These are phyloP conservation scores for Chlorencoelia australis DNA, from an alignment of 2,329 filamentous ascomycete genomes.

Conservation along the genomic window DNA sequence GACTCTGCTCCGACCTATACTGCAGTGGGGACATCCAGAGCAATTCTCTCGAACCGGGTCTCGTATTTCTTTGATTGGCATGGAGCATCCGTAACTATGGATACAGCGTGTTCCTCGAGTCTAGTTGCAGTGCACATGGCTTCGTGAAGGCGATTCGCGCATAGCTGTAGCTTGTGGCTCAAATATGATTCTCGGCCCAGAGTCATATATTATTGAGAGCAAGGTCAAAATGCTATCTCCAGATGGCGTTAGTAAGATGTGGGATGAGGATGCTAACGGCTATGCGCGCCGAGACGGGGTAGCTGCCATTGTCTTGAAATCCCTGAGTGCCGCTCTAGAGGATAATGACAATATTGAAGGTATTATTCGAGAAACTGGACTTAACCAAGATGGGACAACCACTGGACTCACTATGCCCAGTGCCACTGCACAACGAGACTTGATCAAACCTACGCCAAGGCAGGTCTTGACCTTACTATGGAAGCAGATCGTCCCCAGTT, in stretches of 20 bases:
- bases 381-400: constrained; percentile 36
- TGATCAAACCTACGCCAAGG: constrained; percentile 10
- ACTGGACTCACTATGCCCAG: constrained; percentile 35
- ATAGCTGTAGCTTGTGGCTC: constrained; percentile 32
- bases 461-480: constrained; percentile 4
- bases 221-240: constrained; percentile 10
- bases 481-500: constrained; percentile 6
- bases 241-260: constrained; percentile 30
- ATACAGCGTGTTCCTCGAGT: constrained; percentile 48
- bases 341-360: constrained; percentile 34
- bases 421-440: constrained; percentile 31
- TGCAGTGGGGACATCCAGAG: constrained; percentile 20
- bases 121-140: constrained; percentile 41
- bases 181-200: constrained; percentile 20
- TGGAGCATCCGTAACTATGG: constrained; percentile 41
- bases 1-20: background rate
- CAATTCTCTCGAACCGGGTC: constrained; percentile 42
- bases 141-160: constrained; percentile 34
- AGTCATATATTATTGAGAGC: background rate
- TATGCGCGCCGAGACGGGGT: constrained; percentile 55
- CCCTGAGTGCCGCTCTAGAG: constrained; percentile 34
- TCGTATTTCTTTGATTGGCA: constrained; percentile 42
- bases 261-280: constrained; percentile 49
- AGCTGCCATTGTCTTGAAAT: constrained; percentile 49
- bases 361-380: constrained; percentile 31